Percentiles rank a stretch among this genome's conserved stretches.
These are phyloP conservation scores for Bryum argenteum DNA, from an alignment of 225 moss, liverwort and hornwort species.

Conservation along the genomic window DNA sequence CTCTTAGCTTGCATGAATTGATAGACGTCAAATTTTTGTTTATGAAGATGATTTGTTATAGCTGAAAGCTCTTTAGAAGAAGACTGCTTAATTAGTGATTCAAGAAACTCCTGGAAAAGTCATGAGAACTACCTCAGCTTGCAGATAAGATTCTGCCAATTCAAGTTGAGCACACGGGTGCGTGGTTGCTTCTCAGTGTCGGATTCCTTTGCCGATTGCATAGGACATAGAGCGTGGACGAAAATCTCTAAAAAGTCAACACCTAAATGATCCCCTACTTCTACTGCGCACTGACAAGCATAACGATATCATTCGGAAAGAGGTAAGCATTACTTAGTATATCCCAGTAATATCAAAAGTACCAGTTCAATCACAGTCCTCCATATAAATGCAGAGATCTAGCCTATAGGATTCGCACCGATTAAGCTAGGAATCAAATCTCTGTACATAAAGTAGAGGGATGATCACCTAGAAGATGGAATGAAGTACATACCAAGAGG, in stretches of 20 bases:
- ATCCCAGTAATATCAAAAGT: constrained; percentile 15
- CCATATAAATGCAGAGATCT: constrained; percentile 10
- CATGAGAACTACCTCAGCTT: constrained; percentile 42
- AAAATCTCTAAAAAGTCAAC: constrained; percentile 67
- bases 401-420: background rate
- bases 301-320: constrained; percentile 21
- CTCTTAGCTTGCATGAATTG: too few species aligned
- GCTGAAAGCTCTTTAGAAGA: too few species aligned
- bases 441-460: background rate
- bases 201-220: constrained; percentile 19
- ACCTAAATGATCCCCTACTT: constrained; percentile 70
- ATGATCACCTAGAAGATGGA: background rate
- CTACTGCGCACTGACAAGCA: constrained; percentile 63
- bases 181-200: constrained; percentile 17
- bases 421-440: background rate
- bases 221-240: constrained; percentile 52
- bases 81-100: too few species aligned
- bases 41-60: too few species aligned
- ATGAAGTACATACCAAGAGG: constrained; percentile 53
- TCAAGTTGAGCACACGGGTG: constrained; percentile 31
- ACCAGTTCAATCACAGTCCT: constrained; percentile 3
- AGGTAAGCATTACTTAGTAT: background rate
- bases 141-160: constrained; percentile 38
- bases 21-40: too few species aligned
- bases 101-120: background rate